Base-by-base conservation (phyloP, 441 rosid species). In the Francoa sonchifolia region DNA sequence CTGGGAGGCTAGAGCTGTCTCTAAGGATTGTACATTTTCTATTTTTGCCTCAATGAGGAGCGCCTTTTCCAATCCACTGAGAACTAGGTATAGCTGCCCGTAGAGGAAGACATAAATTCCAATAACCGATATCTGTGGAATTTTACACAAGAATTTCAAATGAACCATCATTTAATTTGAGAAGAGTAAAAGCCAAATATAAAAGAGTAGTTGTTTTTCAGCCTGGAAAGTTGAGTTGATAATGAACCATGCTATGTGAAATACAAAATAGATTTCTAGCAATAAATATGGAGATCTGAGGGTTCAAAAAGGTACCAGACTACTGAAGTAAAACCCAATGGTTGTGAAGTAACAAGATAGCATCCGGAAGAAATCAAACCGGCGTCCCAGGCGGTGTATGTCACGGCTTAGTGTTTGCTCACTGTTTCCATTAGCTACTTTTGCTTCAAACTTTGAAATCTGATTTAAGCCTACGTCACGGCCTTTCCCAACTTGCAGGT, bases 391-490 rank as follows among this genome's bases (percentile, higher is more conserved):
- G 44, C 96, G 80, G 58, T 83, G 67, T 34, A 92, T 70, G 47
- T 92, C 99, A 53, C 99, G 95, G 67, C 94, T 78, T 44, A 92
- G 35, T 20, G 96, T 81, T 66, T 92, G 99, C 50, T 92, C 99
- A 32, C 96, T 81, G 62, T 86, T 92, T 42, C 99, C 96, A 58
- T 86, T 86, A 15, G 95, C 90, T 34, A 86, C 90, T 65, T 92
- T 92, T 58, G 99, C 99, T 64, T 92, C 96, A 59, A 86, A 92
- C 64, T 74, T 86, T 0, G 96, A 92, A 58, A 92, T 92, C 59
- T 92, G 96, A 65, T 75, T 92, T 30, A 92, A 73, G 60, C 95
- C 99, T 32, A 86, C 99, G 32, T 92, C 96, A 40, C 96, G 96
- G 40, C 99, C 99, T 66, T 92, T 92, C 35, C 99, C 99, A 42